These are phyloP conservation scores for Linum usitatissimum DNA, from an alignment of 345 rosid species.

Conservation along the genomic window DNA sequence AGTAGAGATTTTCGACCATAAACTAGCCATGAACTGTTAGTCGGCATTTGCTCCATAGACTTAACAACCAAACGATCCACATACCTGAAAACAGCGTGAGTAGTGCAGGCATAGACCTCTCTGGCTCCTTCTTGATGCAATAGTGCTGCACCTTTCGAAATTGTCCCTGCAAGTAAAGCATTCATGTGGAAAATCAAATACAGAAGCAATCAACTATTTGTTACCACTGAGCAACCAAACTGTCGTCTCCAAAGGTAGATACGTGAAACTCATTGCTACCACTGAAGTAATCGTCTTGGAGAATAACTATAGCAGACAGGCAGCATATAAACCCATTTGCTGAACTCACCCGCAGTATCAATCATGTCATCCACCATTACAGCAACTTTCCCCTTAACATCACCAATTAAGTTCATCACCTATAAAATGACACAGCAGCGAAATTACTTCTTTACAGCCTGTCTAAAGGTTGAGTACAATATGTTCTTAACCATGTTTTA, in stretches of 20 bases:
- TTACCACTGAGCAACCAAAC: background rate
- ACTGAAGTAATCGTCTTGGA: too few species aligned
- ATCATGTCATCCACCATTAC: conserved; percentile 99
- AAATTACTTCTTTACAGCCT: background rate
- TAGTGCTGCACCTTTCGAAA: conserved; percentile 88
- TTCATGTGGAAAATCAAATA: background rate
- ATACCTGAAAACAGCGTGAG: conserved; percentile 95
- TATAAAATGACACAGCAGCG: conserved; percentile 20
- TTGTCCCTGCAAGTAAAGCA: conserved; percentile 48
- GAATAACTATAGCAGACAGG: too few species aligned
- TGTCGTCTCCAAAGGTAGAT: too few species aligned
- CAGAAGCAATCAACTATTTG: background rate
- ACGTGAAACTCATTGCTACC: too few species aligned
- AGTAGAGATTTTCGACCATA: background rate
- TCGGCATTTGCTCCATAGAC: background rate
- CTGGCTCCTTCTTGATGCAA: conserved; percentile 97
- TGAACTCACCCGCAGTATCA: conserved; percentile 79
- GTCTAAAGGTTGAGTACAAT: background rate
- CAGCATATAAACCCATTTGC: background rate
- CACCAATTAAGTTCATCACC: conserved; percentile 98
- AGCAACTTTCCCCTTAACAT: conserved; percentile 92
- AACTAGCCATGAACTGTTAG: too few species aligned
- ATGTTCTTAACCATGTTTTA: background rate
- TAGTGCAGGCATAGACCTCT: conserved; percentile 89
- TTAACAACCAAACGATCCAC: conserved; percentile 6